These are phyloP conservation scores for Multifurca ochricompacta DNA, from an alignment of 768 basidiomycete genomes.

Conservation along the genomic window DNA sequence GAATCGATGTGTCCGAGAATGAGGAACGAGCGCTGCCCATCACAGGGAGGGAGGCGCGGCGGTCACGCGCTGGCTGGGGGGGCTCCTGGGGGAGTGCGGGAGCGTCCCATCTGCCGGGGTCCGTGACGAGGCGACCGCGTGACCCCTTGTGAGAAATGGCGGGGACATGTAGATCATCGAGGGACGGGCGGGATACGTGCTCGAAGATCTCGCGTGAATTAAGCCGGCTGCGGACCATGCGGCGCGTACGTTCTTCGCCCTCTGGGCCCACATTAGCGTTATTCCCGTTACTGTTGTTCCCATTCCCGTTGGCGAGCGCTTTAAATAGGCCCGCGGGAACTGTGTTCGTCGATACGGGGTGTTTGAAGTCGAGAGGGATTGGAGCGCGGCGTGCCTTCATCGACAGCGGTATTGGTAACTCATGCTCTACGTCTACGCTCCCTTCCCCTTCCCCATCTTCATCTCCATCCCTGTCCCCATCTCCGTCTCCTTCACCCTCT, in stretches of 20 bases:
- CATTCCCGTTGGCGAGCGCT: conserved; percentile 44
- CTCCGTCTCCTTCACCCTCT: conserved; percentile 23
- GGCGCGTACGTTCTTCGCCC: conserved; percentile 58
- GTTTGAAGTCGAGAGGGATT: conserved; percentile 72
- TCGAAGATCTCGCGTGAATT: conserved; percentile 70
- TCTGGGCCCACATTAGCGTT: not conserved
- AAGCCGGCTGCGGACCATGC: conserved; percentile 67
- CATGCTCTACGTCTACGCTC: conserved; percentile 20
- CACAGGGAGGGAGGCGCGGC: conserved; percentile 34
- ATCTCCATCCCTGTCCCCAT: conserved; percentile 24
- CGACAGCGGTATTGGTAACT: conserved; percentile 29
- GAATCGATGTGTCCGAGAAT: conserved; percentile 36
- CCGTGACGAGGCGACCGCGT: conserved; percentile 48
- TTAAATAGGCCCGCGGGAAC: conserved; percentile 85
- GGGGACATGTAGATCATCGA: conserved; percentile 68
- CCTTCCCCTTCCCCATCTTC: conserved; percentile 9
- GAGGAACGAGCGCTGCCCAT: conserved; percentile 41
- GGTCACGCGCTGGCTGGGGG: conserved; percentile 28
- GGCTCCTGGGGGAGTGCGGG: conserved; percentile 31
- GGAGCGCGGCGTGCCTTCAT: conserved; percentile 56
- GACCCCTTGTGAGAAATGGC: conserved; percentile 58
- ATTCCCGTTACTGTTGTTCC: conserved; percentile 21
- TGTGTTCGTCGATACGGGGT: conserved; percentile 57
- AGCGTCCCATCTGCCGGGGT: conserved; percentile 39
- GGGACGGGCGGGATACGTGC: conserved; percentile 57